Conservation (phyloP, 2,329 filamentous ascomycete genomes). For the Cladophialophora carrionii region DNA sequence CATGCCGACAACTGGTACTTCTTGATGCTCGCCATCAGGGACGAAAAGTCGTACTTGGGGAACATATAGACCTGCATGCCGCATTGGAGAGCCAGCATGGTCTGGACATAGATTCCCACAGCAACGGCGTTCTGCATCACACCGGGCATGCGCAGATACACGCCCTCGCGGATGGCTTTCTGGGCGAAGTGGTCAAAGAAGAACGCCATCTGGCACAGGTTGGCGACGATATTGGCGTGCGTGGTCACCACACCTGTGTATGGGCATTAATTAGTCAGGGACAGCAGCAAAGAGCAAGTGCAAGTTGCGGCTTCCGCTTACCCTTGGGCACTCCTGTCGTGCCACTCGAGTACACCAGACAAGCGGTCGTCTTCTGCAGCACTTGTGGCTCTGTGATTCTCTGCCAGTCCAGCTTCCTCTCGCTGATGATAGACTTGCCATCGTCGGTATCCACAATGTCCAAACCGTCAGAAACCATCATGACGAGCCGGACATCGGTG, state of each 20-base stretch:
- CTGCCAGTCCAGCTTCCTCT: slow-evolving; percentile 55
- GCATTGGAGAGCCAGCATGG: slow-evolving; percentile 28
- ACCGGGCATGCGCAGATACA: slow-evolving; percentile 30
- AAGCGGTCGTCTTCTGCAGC: slow-evolving; percentile 59
- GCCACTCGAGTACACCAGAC: slow-evolving; percentile 74
- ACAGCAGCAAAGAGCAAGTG: not conserved
- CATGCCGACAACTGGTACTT: slow-evolving; percentile 27
- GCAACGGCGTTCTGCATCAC: slow-evolving; percentile 32
- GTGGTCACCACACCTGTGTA: slow-evolving; percentile 26
- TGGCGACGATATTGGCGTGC: slow-evolving; percentile 29
- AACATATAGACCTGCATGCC: slow-evolving; percentile 34
- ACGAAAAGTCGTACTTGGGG: slow-evolving; percentile 29
- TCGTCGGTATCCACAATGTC: slow-evolving; percentile 35
- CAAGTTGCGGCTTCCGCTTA: slow-evolving; percentile 19
- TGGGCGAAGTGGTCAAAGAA: slow-evolving; percentile 27
- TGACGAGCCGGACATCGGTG: slow-evolving; percentile 52
- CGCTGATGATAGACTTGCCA: slow-evolving; percentile 43
- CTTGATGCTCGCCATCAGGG: slow-evolving; percentile 20
- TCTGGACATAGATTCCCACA: slow-evolving; percentile 29
- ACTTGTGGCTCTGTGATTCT: slow-evolving; percentile 55
- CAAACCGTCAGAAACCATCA: slow-evolving; percentile 49
- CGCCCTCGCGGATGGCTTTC: slow-evolving; percentile 24
- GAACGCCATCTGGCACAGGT: slow-evolving; percentile 31
- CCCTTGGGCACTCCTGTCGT: slow-evolving; percentile 76
- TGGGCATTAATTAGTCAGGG: not conserved